Base-by-base conservation (phyloP, 352 stramenopile genomes). In the Phytophthora syringae region DNA sequence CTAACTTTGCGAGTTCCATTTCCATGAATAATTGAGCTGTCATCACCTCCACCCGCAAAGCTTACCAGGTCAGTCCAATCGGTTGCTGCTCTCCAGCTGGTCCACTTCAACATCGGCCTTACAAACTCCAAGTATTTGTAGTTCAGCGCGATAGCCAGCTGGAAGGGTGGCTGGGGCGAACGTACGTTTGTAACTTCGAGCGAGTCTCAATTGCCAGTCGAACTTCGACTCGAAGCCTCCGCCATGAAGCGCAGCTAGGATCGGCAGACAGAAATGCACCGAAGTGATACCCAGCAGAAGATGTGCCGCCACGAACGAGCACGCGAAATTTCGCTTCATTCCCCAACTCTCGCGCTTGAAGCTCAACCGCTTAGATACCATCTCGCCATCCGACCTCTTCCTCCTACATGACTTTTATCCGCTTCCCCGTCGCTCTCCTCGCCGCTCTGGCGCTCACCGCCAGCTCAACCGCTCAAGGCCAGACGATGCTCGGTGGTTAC, bases 401-500 rank as follows among this genome's bases (percentile, higher is more conserved):
- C 45, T 40, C 22, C 48, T n/a, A n/a, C 27, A 76, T 76, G 68
- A 28, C 39, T 65, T 70, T 66, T 43, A 28, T 40, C 16, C 63
- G 52, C 45, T 68, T 42, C 36, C 40, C 45, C 21, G 16, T 65
- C 32, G 59, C 45, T 64, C 59, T 69, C 24, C 40, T 70, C 32
- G 52, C 56, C n/a, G 48, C 39, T 22, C 52, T 72, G 52, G 52
- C 42, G 18, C 25, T 76, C 21, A 21, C 43, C 25, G 27, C 52
- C 51, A 18, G 15, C 15, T 63, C 52, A n/a, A 64, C 34, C 13
- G 45, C 42, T 32, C 57, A 76, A 21, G 43, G 28, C 13, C 22
- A 54, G n/a, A 60, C 48, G 27, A 57, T 74, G 53, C 47, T 70
- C 11, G 72, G 72, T n/a, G 60, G 59, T 25, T 80, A 71, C 50